Base-by-base conservation (phyloP, 108 stramenopile species). In the Cyclotella sp. region DNA sequence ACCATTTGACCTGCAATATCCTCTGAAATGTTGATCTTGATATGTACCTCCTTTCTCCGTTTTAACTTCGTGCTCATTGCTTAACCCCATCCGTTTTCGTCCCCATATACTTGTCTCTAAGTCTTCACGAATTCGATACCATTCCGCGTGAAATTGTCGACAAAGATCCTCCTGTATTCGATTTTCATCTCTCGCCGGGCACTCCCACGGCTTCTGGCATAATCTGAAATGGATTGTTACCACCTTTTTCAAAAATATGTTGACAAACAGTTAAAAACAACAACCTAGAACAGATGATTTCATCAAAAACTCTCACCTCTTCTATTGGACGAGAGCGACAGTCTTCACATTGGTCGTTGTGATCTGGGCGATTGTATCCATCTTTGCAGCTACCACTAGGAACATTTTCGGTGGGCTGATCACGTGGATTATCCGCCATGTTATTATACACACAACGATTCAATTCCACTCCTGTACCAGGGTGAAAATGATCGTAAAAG, bases 191-290 rank as follows among this genome's bases (percentile, higher is more conserved):
- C 91, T 90, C 8, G 87, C 79, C 13, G 86, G 70, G 68, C 98
- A 98, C 15, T 73, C 61, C 98, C 98, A 98, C 12, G 98, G 98
- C 67, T 98, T 98, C 83, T 96, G 96, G 62, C 98, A 98, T 29
- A 96, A 79, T 14, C 95, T 97, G 81, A 92, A 98, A 62, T 98
- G 97, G 9, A 90, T 81, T 19, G 88, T 86, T 3, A 91, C 84
- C 29, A 98, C 76, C 41, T 68, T 28, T 18, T 46, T 0, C 5
- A 10, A 47, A 16, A 26, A 65, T 22, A 8, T 24, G n/a, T 26
- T 12, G 12, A 21, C 3, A 57, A n/a, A 24, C 12, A 57, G 24
- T 12, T 34, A 39, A 12, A 39, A 0, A 34, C 29, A 9, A 34
- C 30, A 4, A 30, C 11, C 7, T 13, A 13, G 34, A 30, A 34